Evolutionary conservation across 768 basidiomycete genomes (phyloP).

Genomic region (Russula abietina): DNA sequence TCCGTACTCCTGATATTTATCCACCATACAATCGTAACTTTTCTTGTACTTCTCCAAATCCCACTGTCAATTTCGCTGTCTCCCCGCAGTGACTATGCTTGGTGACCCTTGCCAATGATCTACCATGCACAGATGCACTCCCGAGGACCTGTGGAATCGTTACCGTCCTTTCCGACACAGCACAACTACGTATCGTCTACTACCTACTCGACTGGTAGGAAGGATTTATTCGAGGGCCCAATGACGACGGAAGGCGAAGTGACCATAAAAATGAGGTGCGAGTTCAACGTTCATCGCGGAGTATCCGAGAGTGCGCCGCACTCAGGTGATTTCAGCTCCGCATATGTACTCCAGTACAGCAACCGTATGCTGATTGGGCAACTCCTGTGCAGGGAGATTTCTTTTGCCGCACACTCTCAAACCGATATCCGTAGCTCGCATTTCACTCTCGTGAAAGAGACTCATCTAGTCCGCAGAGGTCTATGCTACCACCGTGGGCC

Average conservation of each 20-base stretch:
- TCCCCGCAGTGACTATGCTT: too few relatives aligned
- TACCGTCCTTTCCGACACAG: background rate
- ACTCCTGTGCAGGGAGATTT: too few relatives aligned
- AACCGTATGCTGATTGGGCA: background rate
- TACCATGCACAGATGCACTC: too few relatives aligned
- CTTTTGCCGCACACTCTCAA: background rate
- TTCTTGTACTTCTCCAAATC: too few relatives aligned
- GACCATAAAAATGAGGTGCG: background rate
- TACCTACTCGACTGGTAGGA: background rate
- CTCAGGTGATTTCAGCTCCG: background rate
- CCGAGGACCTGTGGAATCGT: too few relatives aligned
- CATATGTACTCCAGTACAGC: background rate
- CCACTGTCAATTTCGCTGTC: too few relatives aligned
- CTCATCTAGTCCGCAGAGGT: background rate
- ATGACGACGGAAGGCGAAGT: background rate
- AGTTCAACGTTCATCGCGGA: background rate
- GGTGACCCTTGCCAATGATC: too few relatives aligned
- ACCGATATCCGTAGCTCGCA: background rate
- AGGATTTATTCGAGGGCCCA: background rate
- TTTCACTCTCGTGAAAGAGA: background rate
- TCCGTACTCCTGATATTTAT: background rate
- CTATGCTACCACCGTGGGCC: background rate
- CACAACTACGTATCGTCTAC: background rate
- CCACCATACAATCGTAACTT: background rate
- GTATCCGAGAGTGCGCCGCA: background rate